These are phyloP conservation scores for Torulaspora delbrueckii DNA, from an alignment of 805 yeast species.

Conservation along the genomic window DNA sequence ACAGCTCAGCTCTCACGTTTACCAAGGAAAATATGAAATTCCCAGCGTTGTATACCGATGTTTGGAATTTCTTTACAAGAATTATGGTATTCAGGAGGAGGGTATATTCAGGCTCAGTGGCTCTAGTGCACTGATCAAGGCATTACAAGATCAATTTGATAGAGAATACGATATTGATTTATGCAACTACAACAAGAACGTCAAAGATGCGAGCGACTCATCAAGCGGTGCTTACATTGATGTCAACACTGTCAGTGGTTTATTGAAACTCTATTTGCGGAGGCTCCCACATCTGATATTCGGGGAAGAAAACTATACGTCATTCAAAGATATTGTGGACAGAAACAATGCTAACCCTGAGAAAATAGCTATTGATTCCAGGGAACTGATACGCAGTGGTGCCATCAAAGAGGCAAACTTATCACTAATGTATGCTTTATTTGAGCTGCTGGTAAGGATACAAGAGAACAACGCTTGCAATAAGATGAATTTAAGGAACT, in stretches of 20 bases:
- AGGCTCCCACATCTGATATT: conserved; percentile 68
- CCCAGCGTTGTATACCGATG: conserved; percentile 81
- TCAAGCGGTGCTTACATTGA: conserved; percentile 44
- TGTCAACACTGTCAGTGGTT: conserved; percentile 81
- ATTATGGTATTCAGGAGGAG: conserved; percentile 76
- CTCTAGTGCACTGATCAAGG: conserved; percentile 69
- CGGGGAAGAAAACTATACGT: conserved; percentile 45
- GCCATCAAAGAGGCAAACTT: conserved; percentile 50
- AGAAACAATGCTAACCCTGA: conserved; percentile 31
- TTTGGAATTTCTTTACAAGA: conserved; percentile 56
- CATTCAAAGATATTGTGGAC: conserved; percentile 38
- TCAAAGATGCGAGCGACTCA: conserved; percentile 20
- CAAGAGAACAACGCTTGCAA: conserved; percentile 56
- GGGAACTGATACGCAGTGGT: conserved; percentile 31
- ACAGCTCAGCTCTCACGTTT: conserved; percentile 44
- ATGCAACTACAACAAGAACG: conserved; percentile 33
- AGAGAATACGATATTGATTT: conserved; percentile 64
- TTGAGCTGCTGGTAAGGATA: conserved; percentile 62
- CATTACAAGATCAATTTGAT: conserved; percentile 65
- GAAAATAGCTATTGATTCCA: conserved; percentile 30
- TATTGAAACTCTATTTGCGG: conserved; percentile 76
- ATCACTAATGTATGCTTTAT: conserved; percentile 59
- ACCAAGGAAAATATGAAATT: conserved; percentile 36
- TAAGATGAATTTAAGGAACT: conserved; percentile 79
- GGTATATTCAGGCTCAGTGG: conserved; percentile 92